These are phyloP conservation scores for Fusarium sp. DNA, from an alignment of 2,329 filamentous ascomycete genomes.

Conservation along the genomic window DNA sequence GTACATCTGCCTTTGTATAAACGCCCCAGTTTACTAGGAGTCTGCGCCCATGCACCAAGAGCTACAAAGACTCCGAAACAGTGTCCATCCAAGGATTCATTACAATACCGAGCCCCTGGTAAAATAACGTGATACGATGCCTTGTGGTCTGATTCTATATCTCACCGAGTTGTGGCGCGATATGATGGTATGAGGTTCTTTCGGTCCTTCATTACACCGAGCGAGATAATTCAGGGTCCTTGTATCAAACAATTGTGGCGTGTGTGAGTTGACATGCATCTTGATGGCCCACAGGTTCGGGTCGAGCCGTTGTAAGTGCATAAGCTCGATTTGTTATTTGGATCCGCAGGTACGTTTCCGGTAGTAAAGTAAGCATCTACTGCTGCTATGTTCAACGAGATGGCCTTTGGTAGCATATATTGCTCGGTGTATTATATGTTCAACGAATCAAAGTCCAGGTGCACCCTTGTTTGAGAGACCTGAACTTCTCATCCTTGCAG, in stretches of 20 bases:
- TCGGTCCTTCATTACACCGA: not conserved
- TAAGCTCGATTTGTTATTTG: not conserved
- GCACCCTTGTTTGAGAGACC: not conserved
- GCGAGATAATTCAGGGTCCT: not conserved
- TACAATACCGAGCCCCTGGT: not conserved
- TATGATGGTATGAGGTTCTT: not conserved
- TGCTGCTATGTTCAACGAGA: no score
- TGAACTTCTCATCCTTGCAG: conserved; percentile 19
- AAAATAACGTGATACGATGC: conserved; percentile 2
- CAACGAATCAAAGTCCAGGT: not conserved
- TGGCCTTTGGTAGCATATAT: no score
- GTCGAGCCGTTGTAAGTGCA: conserved; percentile 2
- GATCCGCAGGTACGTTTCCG: not conserved
- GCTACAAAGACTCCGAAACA: not conserved
- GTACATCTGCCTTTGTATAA: not conserved
- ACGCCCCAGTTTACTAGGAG: not conserved
- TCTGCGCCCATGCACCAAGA: not conserved
- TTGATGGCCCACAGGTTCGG: not conserved
- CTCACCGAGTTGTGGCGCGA: conserved; percentile 16
- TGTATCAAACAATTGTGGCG: not conserved
- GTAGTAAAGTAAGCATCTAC: not conserved
- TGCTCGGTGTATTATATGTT: not conserved
- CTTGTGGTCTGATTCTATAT: conserved; percentile 18
- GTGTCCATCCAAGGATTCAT: not conserved
- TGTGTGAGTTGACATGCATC: not conserved